phyloP scores from a whole-genome alignment of 2,329 filamentous ascomycete species.

The Claviceps pusilla region DNA sequence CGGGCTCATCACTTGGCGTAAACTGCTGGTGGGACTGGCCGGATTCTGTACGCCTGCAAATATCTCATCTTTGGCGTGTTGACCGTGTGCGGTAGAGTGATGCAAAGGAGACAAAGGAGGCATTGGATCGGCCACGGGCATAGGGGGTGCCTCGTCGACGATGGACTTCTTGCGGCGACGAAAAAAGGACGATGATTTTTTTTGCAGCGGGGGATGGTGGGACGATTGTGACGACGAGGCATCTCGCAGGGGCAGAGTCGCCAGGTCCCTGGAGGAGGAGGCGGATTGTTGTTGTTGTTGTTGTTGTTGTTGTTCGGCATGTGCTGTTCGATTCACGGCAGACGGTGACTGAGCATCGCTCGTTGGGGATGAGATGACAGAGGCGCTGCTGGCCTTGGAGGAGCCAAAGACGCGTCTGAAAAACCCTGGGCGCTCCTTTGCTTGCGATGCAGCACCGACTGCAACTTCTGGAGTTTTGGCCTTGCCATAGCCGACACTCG shows the following conservation, averaged over 20 bases:
- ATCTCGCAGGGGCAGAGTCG: constrained; percentile 36
- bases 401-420: constrained; percentile 83
- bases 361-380: background rate
- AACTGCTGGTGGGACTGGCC: constrained; percentile 59
- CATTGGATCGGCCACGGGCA: constrained; percentile 32
- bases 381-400: constrained; percentile 35
- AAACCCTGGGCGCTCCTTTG: constrained; percentile 68
- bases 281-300: constrained; percentile 11
- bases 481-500: constrained; percentile 44
- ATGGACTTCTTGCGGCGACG: constrained; percentile 82
- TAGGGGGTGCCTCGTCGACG: constrained; percentile 51
- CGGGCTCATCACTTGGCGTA: constrained; percentile 76
- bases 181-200: constrained; percentile 92
- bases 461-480: constrained; percentile 37
- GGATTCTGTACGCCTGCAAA: constrained; percentile 14
- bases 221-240: constrained; percentile 27
- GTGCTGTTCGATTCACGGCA: constrained; percentile 19
- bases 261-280: constrained; percentile 27
- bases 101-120: constrained; percentile 24
- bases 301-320: constrained; percentile 26
- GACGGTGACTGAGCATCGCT: constrained; percentile 9
- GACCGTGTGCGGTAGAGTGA: constrained; percentile 15
- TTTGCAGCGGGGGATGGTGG: constrained; percentile 48
- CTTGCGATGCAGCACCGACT: constrained; percentile 26
- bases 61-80: constrained; percentile 15